Percentiles rank a stretch among this genome's conserved stretches.
Evolutionary conservation across 441 rosid species (phyloP).

Genomic region (Bruguiera hainesii): DNA sequence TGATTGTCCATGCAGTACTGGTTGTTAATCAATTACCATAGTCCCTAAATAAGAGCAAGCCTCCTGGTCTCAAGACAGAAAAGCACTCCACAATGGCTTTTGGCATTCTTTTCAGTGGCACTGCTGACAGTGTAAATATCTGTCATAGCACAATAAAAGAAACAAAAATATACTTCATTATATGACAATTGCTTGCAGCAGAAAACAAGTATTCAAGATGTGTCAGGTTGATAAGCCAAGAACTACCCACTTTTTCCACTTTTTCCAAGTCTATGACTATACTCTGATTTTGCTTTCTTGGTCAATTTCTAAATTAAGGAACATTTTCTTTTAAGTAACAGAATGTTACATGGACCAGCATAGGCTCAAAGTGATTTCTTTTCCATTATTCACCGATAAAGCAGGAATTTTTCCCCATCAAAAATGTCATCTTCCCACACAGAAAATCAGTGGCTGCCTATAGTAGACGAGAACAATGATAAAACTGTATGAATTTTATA

Average conservation of each 20-base stretch:
- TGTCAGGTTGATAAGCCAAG: too few species aligned
- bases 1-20: too few species aligned
- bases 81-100: slow-evolving; percentile 55
- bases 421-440: too few species aligned
- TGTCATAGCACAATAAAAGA: slow-evolving; percentile 26
- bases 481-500: background rate
- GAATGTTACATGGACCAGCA: background rate
- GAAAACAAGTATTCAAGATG: too few species aligned
- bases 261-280: background rate
- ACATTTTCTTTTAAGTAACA: background rate
- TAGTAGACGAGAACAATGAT: background rate
- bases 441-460: background rate
- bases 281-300: background rate
- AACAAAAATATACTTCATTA: slow-evolving; percentile 1
- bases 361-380: background rate
- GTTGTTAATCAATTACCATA: slow-evolving; percentile 54
- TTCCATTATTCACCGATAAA: too few species aligned
- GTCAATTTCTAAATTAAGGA: background rate
- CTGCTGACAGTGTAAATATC: slow-evolving; percentile 91
- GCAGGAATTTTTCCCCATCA: too few species aligned
- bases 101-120: slow-evolving; percentile 64
- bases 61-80: slow-evolving; percentile 77
- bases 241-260: too few species aligned
- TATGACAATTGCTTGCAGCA: background rate
- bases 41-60: slow-evolving; percentile 75